Evolutionary conservation across 495 filamentous ascomycete genomes (phyloP).

Genomic region (Neurospora sp.): DNA sequence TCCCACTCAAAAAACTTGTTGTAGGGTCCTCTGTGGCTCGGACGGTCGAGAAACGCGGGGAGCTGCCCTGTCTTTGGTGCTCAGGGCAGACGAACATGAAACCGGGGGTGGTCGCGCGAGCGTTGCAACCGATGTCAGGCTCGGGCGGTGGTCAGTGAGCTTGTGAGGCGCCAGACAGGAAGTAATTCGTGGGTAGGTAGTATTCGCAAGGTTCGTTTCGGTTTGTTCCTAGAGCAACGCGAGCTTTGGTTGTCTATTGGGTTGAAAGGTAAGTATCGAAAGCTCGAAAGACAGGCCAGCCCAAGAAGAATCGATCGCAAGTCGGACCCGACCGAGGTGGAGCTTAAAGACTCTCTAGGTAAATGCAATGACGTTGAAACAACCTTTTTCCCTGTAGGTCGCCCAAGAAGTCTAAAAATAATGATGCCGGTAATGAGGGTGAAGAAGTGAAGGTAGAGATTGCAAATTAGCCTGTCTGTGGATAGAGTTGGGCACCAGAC

Average conservation of each 20-base stretch:
- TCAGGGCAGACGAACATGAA: constrained; percentile 14
- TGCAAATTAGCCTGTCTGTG: background rate
- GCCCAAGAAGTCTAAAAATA: background rate
- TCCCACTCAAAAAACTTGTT: background rate
- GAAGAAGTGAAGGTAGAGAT: background rate
- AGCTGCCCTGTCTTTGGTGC: constrained; percentile 3
- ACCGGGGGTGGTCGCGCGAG: constrained; percentile 6
- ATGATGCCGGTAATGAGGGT: background rate
- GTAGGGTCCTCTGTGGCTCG: background rate
- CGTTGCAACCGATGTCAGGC: constrained; percentile 8
- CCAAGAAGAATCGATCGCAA: background rate
- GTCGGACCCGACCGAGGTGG: background rate
- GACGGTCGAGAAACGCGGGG: constrained; percentile 2
- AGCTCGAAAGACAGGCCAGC: background rate
- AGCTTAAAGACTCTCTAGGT: background rate
- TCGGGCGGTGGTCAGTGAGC: background rate
- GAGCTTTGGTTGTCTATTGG: background rate
- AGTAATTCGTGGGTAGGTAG: background rate
- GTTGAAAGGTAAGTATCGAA: background rate
- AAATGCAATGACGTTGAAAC: background rate
- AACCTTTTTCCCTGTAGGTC: background rate
- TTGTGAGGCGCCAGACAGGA: background rate
- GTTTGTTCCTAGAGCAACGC: background rate
- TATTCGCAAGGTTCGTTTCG: background rate
- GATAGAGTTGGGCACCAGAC: background rate